Evolutionary conservation across 208 protist genomes (phyloP), one percentile per base, ranked within the genome.

Genomic region (Acanthamoeba castellanii): DNA sequence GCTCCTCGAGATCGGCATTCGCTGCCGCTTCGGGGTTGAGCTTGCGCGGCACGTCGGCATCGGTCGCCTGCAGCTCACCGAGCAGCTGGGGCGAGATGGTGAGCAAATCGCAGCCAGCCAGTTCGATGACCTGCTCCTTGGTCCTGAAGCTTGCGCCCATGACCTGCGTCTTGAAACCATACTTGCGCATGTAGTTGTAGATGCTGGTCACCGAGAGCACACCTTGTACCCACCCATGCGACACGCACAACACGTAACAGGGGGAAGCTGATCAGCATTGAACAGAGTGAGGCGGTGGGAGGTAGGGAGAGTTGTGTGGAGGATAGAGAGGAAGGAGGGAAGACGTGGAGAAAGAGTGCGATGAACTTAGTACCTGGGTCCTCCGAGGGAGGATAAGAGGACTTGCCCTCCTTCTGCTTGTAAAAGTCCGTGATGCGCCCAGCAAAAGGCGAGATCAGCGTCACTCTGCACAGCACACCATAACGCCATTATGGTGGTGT

Each of bases 121-220:
- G 98, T 93, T 98, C 98, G 16, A 97, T 94, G 64, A 99, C 98
- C 97, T 99, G 98, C 18, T 95, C 97, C 32, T 95, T 98, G 95
- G 98, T 99, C 88, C 99, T 98, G 97, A 99, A 99, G 74, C 98
- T 99, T 13, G 99, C 99, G 68, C 99, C 99, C 99, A 99, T 99
- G 81, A 99, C 99, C 47, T 99, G 97, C 2, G 99, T 99, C 94
- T 98, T 97, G 98, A 99, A 99, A 30, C 98, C 98, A 97, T 99
- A 97, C 95, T 99, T 98, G 96, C 99, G 99, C 98, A 99, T 99
- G 97, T 99, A 99, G 96, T 99, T 98, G 97, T 98, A 99, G 96
- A 99, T 99, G 37, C 92, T 94, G 32, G 97, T 98, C 25, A 99
- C 99, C 64, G 98, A 98, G 47, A 99, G 14, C 9, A 99, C 99